Conservation (phyloP, 208 protist genomes). For the Wallacemonas sp. region DNA sequence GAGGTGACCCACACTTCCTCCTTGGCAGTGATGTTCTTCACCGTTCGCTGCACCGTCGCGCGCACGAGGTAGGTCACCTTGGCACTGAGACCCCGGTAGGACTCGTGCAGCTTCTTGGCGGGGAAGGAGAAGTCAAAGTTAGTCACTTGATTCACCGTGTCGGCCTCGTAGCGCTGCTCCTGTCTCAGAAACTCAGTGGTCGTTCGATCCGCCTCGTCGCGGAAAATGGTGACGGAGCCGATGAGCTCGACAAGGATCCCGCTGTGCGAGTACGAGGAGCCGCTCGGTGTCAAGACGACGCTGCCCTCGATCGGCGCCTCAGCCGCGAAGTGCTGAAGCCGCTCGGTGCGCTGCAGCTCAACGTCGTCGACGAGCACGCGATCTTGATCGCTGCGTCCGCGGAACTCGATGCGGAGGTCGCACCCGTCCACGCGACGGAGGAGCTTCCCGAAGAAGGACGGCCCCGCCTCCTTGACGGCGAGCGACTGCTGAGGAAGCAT, state of each 20-base stretch:
- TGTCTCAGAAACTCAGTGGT: slow-evolving; percentile 59
- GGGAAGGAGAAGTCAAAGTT: slow-evolving; percentile 76
- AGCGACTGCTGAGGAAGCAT: slow-evolving; percentile 60
- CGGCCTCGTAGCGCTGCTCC: slow-evolving; percentile 73
- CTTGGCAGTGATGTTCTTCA: slow-evolving; percentile 63
- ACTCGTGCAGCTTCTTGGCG: slow-evolving; percentile 79
- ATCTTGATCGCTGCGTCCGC: slow-evolving; percentile 37
- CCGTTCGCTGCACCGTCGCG: slow-evolving; percentile 55
- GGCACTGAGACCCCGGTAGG: slow-evolving; percentile 75
- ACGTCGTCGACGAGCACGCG: slow-evolving; percentile 47
- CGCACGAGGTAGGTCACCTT: slow-evolving; percentile 71
- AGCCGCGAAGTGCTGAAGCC: slow-evolving; percentile 54
- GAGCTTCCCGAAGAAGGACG: slow-evolving; percentile 66
- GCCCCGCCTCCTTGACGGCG: slow-evolving; percentile 55
- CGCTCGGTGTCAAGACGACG: slow-evolving; percentile 57
- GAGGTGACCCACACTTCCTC: slow-evolving; percentile 80
- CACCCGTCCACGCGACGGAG: slow-evolving; percentile 80
- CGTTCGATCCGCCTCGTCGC: slow-evolving; percentile 19
- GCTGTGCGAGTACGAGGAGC: slow-evolving; percentile 59
- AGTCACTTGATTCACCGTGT: slow-evolving; percentile 44
- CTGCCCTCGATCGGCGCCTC: slow-evolving; percentile 58
- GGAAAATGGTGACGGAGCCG: slow-evolving; percentile 44
- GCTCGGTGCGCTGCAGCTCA: slow-evolving; percentile 24
- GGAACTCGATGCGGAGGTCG: slow-evolving; percentile 58
- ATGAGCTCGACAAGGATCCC: slow-evolving; percentile 78